Evolutionary conservation across 495 filamentous ascomycete genomes (phyloP).

Genomic region (Penicillium steckii): DNA sequence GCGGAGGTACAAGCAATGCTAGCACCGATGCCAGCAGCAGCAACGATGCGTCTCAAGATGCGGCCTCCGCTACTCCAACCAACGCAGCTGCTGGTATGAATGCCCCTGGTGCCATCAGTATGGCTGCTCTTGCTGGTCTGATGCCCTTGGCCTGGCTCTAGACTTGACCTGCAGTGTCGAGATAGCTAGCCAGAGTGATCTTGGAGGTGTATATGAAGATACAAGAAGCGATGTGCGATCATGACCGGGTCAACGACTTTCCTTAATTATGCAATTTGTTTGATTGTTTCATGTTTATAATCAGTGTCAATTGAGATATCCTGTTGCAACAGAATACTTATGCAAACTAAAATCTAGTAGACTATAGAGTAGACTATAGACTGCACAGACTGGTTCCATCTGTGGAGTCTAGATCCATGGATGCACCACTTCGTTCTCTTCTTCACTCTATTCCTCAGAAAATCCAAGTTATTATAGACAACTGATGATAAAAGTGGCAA

Average conservation of each 20-base stretch:
- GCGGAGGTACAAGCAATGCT: conserved; percentile 1
- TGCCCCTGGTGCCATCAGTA: conserved; percentile 12
- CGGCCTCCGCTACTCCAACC: conserved; percentile 14
- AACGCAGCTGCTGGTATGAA: conserved; percentile 18
- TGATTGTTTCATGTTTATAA: not conserved
- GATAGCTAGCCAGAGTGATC: not conserved
- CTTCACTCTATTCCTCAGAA: too few species aligned
- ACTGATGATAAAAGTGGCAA: too few species aligned
- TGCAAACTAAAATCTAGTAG: too few species aligned
- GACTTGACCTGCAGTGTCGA: not conserved
- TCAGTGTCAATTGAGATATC: not conserved
- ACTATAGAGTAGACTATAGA: too few species aligned
- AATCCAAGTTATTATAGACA: too few species aligned
- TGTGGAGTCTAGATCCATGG: too few species aligned
- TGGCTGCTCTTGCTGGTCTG: conserved; percentile 25
- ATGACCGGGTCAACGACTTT: conserved; percentile 7
- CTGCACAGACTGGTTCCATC: too few species aligned
- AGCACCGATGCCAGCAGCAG: not conserved
- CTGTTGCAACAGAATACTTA: not conserved
- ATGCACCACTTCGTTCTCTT: too few species aligned
- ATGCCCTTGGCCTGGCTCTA: conserved; percentile 29
- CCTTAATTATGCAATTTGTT: conserved; percentile 1
- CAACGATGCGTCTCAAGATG: not conserved
- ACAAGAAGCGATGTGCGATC: not conserved
- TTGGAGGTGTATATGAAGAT: not conserved